Evolutionary conservation across 2,329 filamentous ascomycete species (phyloP).

Genomic region (Pyrenophora teres): DNA sequence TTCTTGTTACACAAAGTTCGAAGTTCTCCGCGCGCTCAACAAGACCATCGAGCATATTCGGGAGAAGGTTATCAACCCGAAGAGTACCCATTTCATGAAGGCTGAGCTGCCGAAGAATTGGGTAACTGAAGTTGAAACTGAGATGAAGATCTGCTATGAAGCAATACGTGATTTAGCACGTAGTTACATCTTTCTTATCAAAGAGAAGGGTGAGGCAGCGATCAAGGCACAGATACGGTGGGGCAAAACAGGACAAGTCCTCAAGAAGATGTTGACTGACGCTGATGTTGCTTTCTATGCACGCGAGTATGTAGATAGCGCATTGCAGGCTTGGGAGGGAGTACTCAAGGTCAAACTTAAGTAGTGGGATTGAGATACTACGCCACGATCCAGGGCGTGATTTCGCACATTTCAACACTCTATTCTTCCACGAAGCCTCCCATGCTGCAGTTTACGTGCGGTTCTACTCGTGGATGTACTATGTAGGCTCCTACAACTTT

Average conservation of each 20-base stretch:
- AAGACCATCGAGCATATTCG: constrained; percentile 20
- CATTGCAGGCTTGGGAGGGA: constrained; percentile 36
- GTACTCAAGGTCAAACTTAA: constrained; percentile 42
- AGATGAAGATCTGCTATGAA: constrained; percentile 18
- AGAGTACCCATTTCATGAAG: constrained; percentile 24
- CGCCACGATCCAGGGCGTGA: background rate
- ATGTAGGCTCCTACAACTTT: too few relatives aligned
- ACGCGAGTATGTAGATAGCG: constrained; percentile 39
- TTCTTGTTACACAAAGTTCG: constrained; percentile 30
- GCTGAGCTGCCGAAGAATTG: constrained; percentile 20
- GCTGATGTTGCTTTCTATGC: constrained; percentile 33
- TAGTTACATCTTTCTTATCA: constrained; percentile 27
- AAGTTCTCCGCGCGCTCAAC: constrained; percentile 22
- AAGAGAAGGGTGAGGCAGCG: constrained; percentile 22
- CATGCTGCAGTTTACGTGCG: too few relatives aligned
- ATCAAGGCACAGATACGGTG: constrained; percentile 29
- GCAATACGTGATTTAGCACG: constrained; percentile 19
- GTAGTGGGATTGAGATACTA: constrained; percentile 16
- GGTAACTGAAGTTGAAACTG: constrained; percentile 14
- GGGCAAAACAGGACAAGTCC: constrained; percentile 30
- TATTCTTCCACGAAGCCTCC: too few relatives aligned
- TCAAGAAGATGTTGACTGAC: constrained; percentile 28
- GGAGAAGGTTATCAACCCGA: constrained; percentile 22
- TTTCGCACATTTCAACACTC: background rate
- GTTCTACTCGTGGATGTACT: too few relatives aligned